phyloP scores from a whole-genome alignment of 768 basidiomycete species.

The Kwoniella botswanensis region DNA sequence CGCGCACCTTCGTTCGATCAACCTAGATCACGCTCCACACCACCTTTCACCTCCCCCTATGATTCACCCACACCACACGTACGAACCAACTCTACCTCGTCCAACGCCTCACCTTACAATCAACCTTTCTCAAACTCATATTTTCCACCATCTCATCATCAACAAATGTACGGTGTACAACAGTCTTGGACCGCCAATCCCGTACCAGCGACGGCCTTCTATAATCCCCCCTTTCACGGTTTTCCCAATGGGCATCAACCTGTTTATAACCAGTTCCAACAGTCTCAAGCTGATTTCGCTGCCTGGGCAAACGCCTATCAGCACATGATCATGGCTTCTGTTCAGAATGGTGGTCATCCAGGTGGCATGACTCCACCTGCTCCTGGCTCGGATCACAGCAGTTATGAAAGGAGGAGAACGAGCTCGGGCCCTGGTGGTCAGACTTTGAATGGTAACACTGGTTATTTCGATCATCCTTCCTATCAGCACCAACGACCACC shows the following conservation, averaged over 20 bases:
- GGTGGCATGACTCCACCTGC: constrained; percentile 29
- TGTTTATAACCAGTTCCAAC: constrained; percentile 46
- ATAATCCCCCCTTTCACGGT: constrained; percentile 34
- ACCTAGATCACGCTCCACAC: constrained; percentile 36
- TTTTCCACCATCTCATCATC: constrained; percentile 25
- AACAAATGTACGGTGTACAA: constrained; percentile 29
- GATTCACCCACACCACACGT: constrained; percentile 34
- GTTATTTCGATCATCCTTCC: constrained; percentile 21
- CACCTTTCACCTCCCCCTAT: constrained; percentile 34
- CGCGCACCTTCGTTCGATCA: constrained; percentile 47
- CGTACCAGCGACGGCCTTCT: constrained; percentile 44
- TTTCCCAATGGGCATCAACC: constrained; percentile 30
- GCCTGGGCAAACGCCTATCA: constrained; percentile 55
- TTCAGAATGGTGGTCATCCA: constrained; percentile 30
- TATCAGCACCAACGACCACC: constrained; percentile 19
- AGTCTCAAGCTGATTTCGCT: constrained; percentile 49
- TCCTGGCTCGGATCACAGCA: constrained; percentile 14
- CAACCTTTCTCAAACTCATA: constrained; percentile 37
- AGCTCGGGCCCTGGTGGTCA: constrained; percentile 30
- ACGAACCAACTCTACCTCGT: constrained; percentile 29
- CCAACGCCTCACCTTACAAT: constrained; percentile 30
- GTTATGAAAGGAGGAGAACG: constrained; percentile 32
- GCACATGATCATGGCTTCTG: constrained; percentile 46
- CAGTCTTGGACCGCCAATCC: constrained; percentile 41
- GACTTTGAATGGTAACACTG: background rate